Base-by-base conservation (phyloP, 1,284 basidiomycete species). In the Ceratobasidium theobromae region DNA sequence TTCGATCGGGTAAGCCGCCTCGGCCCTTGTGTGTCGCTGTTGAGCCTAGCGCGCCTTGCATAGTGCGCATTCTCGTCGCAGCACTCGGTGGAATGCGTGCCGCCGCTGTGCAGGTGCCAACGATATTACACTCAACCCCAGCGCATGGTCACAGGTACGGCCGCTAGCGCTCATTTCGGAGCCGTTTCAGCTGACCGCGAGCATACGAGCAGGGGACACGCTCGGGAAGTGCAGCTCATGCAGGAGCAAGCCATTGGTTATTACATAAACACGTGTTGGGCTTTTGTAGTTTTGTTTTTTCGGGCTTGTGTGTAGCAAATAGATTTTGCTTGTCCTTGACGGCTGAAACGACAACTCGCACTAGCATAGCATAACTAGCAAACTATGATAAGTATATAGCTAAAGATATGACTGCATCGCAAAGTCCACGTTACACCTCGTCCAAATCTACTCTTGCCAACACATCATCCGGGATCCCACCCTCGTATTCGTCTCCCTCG, bases 381-480 rank as follows among this genome's bases (percentile, higher is more conserved):
- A n/a, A n/a, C n/a, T n/a, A n/a, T n/a, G n/a, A 48, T 32, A 46
- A 32, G 6, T 58, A 53, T 45, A 53, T 41, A 33, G n/a, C n/a
- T n/a, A 53, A 23, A 33, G 49, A 43, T 14, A 21, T 28, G n/a
- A 32, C 1, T n/a, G n/a, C 28, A 41, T 12, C 28, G 21, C 54
- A 4, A 23, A 30, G 2, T 33, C 32, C 16, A 18, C 41, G 23
- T 25, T 49, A 68, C n/a, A 52, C 51, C 6, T 62, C 57, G 40
- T 68, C 67, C 21, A 68, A 23, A 25, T 68, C 67, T 32, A 65
- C 62, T 8, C 18, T 62, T 32, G 57, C 57, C 14, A 62, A 46
- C 8, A 51, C 57, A 23, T 49, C 57, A n/a, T 62, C 57, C 4
- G 57, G 35, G 4, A 62, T 48, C 23, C 57, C 57, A 9, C 46